Base-by-base conservation (phyloP, 345 rosid genomes). In the Populus deltoides region DNA sequence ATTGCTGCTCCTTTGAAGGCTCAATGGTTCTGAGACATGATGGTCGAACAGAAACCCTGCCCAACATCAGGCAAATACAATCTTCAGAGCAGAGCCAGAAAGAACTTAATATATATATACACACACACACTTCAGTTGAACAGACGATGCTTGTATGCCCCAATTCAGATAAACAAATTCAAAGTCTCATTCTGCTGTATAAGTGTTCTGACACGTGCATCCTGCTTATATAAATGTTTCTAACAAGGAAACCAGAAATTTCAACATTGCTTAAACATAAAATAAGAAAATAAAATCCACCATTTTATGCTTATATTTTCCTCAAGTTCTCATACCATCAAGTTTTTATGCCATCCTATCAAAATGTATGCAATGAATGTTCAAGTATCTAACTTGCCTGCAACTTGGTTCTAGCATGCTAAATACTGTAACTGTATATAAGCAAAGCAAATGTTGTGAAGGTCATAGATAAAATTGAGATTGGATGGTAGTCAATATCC, bases 11-110 rank as follows among this genome's bases (percentile, higher is more conserved):
- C 43, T 84, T 80, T 67, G 74, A 68, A 84, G 81, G 75, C 81
- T 88, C 86, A 66, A 79, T 13, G 75, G 82, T 79, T 76, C 85
- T 76, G 69, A 90, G 84, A 82, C 83, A 82, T 35, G 94, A 83
- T 59, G 91, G 81, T 15, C 92, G 78, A 35, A 87, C 89, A 78
- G 87, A 87, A 83, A 87, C 74, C 88, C 98, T 94, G 83, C 74
- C 73, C 20, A 35, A 65, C 49, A 82, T 66, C 43, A 72, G 36
- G 51, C 63, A 84, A 71, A 41, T 16, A 69, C 22, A 35, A 79
- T 38, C 57, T 66, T 16, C 43, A 25, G 39, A 36, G 33, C 38
- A 61, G 73, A 55, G 29, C 47, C 59, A 16, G 33, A 47, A 31
- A 55, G 27, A 10, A 36, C 31, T 33, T 47, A 6, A 1, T 27